Percentiles rank a stretch among this genome's conserved stretches.
phyloP scores from a whole-genome alignment of 73 alveolate genomes.

The Stentor roeselii region DNA sequence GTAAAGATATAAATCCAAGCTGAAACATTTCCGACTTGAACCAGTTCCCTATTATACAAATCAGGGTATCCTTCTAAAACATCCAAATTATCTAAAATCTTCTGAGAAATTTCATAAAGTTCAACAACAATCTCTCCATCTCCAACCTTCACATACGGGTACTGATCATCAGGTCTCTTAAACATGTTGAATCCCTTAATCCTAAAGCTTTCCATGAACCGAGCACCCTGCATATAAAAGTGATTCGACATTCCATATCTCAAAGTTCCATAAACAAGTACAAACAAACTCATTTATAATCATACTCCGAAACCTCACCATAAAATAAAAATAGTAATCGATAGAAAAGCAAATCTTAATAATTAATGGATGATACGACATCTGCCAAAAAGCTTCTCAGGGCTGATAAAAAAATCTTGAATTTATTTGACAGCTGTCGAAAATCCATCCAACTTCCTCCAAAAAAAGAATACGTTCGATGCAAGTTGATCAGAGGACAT shows the following conservation, averaged over 20 bases:
- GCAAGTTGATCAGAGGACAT: neutral
- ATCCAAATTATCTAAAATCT: neutral
- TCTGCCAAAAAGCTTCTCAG: too few relatives aligned
- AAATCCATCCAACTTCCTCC: too few relatives aligned
- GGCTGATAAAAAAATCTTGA: too few relatives aligned
- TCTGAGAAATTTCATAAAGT: neutral
- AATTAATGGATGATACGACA: too few relatives aligned
- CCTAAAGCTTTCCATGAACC: neutral
- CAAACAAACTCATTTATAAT: too few relatives aligned
- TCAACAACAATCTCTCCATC: neutral
- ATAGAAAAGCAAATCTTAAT: too few relatives aligned
- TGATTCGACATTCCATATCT: neutral
- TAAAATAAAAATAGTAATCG: too few relatives aligned
- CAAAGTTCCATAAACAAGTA: neutral
- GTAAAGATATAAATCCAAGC: neutral
- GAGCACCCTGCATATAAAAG: neutral
- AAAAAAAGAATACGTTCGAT: neutral
- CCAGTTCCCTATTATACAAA: neutral
- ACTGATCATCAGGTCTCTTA: neutral
- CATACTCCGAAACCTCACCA: too few relatives aligned
- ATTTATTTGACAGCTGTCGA: too few relatives aligned
- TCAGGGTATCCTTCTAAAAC: neutral
- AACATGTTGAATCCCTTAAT: neutral
- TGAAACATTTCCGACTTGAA: neutral
- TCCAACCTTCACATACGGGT: neutral